Evolutionary conservation across 306 rosid genomes (phyloP).

Genomic region (Styphnolobium japonicum): DNA sequence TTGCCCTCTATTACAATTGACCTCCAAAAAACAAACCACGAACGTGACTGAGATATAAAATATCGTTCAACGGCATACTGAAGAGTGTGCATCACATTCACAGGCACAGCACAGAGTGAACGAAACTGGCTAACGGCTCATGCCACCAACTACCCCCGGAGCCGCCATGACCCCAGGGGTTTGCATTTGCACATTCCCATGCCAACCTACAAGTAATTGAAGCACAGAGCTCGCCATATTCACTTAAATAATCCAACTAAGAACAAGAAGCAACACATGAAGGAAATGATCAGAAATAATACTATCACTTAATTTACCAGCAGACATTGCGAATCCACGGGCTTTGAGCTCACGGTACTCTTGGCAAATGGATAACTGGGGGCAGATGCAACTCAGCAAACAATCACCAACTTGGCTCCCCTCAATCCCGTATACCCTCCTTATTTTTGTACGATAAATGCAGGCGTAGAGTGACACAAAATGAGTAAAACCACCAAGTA

Average conservation of each 20-base stretch:
- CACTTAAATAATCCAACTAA: neutral
- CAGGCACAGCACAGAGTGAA: neutral
- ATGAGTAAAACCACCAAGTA: neutral
- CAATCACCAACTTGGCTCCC: neutral
- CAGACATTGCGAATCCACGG: conserved; percentile 24
- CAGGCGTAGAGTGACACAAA: neutral
- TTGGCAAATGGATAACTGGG: neutral
- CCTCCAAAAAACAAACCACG: no score
- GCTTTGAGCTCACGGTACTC: neutral
- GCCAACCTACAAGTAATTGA: neutral
- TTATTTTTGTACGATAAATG: conserved; percentile 8
- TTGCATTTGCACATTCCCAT: neutral
- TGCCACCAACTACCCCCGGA: conserved; percentile 15
- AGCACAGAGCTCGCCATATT: neutral
- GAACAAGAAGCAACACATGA: neutral
- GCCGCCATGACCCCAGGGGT: neutral
- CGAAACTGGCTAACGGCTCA: conserved; percentile 2
- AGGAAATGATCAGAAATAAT: no score
- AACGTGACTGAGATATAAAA: no score
- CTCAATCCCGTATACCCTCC: conserved; percentile 3
- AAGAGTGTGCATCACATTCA: neutral
- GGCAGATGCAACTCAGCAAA: neutral
- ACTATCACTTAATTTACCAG: neutral
- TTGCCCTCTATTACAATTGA: no score
- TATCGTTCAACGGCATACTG: no score